Evolutionary conservation across 805 yeast genomes (phyloP).

Genomic region (Torulaspora microellipsoides): DNA sequence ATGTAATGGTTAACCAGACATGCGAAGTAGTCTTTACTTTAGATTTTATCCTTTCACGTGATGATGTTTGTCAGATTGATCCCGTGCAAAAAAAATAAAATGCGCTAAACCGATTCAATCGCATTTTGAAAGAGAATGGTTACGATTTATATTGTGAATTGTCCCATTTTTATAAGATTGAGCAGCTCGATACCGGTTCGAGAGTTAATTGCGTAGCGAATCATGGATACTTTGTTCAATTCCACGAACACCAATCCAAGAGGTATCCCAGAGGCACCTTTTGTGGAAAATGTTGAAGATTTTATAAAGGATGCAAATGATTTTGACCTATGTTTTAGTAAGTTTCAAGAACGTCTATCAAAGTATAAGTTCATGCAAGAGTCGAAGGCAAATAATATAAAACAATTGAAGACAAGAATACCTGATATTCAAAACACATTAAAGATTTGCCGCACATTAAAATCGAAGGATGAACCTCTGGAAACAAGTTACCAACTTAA

Average conservation of each 20-base stretch:
- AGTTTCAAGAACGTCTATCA: slow-evolving; percentile 82
- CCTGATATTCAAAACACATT: slow-evolving; percentile 92
- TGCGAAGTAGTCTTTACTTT: not conserved
- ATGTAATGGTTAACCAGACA: not conserved
- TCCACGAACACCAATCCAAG: slow-evolving; percentile 72
- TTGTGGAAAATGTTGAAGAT: slow-evolving; percentile 76
- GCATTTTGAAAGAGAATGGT: too few relatives aligned
- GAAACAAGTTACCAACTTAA: slow-evolving; percentile 86
- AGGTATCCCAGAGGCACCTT: slow-evolving; percentile 96
- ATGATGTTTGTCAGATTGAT: too few relatives aligned
- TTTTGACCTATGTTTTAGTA: slow-evolving; percentile 61
- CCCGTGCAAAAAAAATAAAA: too few relatives aligned
- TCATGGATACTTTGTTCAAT: slow-evolving; percentile 37
- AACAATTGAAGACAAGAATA: slow-evolving; percentile 48
- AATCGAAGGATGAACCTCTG: slow-evolving; percentile 45
- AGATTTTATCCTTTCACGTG: too few relatives aligned
- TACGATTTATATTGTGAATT: too few relatives aligned
- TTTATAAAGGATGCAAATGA: slow-evolving; percentile 65
- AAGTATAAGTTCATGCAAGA: slow-evolving; percentile 85
- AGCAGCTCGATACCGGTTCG: too few relatives aligned
- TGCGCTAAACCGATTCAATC: too few relatives aligned
- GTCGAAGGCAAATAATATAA: slow-evolving; percentile 28
- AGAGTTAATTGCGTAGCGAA: not conserved
- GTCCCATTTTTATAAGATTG: too few relatives aligned
- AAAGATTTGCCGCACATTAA: slow-evolving; percentile 60